These are phyloP conservation scores for Rubia peregrina DNA, from an alignment of 305 asterid genomes.

Conservation along the genomic window DNA sequence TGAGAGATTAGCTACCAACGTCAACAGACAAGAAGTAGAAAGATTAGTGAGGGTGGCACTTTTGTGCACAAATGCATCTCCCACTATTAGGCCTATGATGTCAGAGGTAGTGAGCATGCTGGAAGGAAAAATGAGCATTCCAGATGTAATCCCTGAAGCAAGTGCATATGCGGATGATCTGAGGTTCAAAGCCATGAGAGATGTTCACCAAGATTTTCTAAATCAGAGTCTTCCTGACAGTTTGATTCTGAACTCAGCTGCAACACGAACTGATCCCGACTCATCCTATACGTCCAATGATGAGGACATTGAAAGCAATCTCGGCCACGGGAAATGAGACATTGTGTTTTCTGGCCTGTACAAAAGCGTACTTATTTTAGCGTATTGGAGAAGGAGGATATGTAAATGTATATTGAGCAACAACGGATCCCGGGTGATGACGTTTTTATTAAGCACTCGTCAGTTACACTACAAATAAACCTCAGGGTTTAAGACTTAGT, in stretches of 20 bases:
- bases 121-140: conserved; percentile 52
- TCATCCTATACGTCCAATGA: conserved; percentile 33
- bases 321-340: conserved; percentile 1
- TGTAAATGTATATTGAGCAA: neutral
- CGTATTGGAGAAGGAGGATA: neutral
- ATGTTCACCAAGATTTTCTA: conserved; percentile 46
- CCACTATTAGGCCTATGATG: conserved; percentile 80
- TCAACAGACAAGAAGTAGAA: conserved; percentile 49
- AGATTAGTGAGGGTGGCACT: conserved; percentile 57
- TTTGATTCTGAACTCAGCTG: conserved; percentile 33
- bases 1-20: conserved; percentile 33
- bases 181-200: conserved; percentile 75
- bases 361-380: neutral
- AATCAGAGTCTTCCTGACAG: conserved; percentile 27
- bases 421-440: neutral
- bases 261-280: conserved; percentile 22
- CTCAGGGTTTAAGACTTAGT: no score
- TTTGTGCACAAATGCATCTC: conserved; percentile 65
- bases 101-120: conserved; percentile 76
- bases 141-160: conserved; percentile 44
- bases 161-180: conserved; percentile 47
- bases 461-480: no score
- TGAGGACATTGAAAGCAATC: conserved; percentile 24
- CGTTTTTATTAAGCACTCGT: no score
- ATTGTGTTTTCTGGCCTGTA: neutral